Evolutionary conservation across 169 alveolate species (phyloP), one percentile per base, ranked within the genome.

Genomic region (Eimeria necatrix): DNA sequence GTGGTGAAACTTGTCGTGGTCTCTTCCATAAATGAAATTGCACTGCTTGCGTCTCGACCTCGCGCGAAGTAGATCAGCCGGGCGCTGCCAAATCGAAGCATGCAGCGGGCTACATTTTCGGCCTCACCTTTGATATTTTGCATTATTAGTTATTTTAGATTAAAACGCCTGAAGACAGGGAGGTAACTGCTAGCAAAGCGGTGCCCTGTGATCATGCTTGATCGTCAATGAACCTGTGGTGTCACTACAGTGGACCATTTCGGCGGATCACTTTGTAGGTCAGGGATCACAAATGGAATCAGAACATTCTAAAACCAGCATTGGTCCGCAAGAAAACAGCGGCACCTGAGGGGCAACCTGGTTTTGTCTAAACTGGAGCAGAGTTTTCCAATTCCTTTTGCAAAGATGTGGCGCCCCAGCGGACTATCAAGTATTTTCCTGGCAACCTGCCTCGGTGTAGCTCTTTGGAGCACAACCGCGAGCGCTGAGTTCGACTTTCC

Each of bases 321-420:
- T 41, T 51, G 92, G 92, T 85, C 92, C 92, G 92, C 92, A 41
- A 85, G 51, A 85, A 53, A 59, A 49, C 86, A 85, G 92, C 92
- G 92, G 92, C 80, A 85, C 92, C 92, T 85, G 80, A 85, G 92
- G 92, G 92, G 92, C 73, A 85, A 59, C 26, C 92, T 85, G 92
- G 92, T 60, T 85, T 56, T 85, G 56, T 32, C 49, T 59, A 22
- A 59, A 60, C 80, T 85, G 56, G 41, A 20, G 16, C 80, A 20
- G 64, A 32, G 60, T 41, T 46, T 59, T 51, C 18, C 46, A 59
- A 32, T 41, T 41, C 61, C 32, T 32, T 41, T 53, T 85, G 61
- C 92, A 59, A 85, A 56, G 41, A 85, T 85, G 92, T 85, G 92
- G 92, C 92, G 80, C 70, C 92, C 92, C 92, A 59, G 80, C 61